Percentiles rank a stretch among this genome's conserved stretches.
Conservation (phyloP, 1,284 basidiomycete genomes). For the Leccinum pachyderme region DNA sequence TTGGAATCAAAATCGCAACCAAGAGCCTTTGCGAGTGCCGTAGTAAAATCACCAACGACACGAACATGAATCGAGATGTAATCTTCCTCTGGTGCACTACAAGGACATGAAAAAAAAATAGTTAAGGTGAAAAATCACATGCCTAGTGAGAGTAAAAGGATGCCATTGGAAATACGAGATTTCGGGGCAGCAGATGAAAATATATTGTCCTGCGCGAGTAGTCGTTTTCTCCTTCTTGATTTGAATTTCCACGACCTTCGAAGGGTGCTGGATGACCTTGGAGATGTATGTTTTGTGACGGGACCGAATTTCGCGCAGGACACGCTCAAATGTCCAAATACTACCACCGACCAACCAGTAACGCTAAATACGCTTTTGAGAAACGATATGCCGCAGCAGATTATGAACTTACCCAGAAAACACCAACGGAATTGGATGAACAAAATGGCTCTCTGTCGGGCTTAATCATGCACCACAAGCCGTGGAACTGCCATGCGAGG, state of each 20-base stretch:
- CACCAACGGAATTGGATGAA: conserved; percentile 79
- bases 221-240: conserved; percentile 90
- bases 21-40: conserved; percentile 71
- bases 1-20: conserved; percentile 80
- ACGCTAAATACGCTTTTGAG: conserved; percentile 47
- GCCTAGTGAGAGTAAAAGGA: conserved; percentile 87
- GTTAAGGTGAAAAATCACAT: conserved; percentile 14
- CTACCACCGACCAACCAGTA: conserved; percentile 87
- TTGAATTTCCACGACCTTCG: conserved; percentile 86
- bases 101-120: conserved; percentile 5
- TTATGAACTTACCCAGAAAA: conserved; percentile 76
- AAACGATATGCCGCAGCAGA: background rate
- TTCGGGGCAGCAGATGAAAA: conserved; percentile 84
- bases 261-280: conserved; percentile 92
- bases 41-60: conserved; percentile 83
- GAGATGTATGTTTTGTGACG: conserved; percentile 86
- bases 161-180: conserved; percentile 94
- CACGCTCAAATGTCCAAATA: conserved; percentile 82
- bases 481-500: conserved; percentile 87
- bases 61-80: conserved; percentile 90
- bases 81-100: conserved; percentile 83
- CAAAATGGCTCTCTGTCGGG: conserved; percentile 87
- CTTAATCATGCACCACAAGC: conserved; percentile 93
- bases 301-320: conserved; percentile 84
- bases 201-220: conserved; percentile 82